Evolutionary conservation across 331 rosid species (phyloP), one percentile per base, ranked within the genome.

Genomic region (Spiraea crenata): DNA sequence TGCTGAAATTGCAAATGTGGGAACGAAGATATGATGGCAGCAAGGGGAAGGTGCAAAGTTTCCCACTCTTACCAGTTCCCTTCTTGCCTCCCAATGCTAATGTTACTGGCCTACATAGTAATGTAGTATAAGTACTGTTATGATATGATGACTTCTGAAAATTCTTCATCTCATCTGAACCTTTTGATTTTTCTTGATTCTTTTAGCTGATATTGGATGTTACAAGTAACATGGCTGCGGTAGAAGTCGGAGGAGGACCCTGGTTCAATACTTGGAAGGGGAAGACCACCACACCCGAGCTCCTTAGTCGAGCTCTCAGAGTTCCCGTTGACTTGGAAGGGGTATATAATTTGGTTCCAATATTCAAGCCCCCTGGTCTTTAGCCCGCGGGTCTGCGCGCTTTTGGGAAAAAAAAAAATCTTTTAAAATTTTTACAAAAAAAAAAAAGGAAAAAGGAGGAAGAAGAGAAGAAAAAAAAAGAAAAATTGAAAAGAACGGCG

Each of bases 221-320:
- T 31, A 63, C 78, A 65, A 93, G 98, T 66, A 79, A 93, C 70
- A 84, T 89, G 96, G 98, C 95, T 10, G 96, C 93, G 13, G 17
- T 87, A 54, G 98, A 93, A 80, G 90, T 93, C 44, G 97, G 98
- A 79, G 97, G 97, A n/a, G 97, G 98, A 39, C 98, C 98, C 46
- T 93, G 98, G 98, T 87, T 90, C 77, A 85, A 63, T 83, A 66
- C 85, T 73, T 93, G 97, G 98, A 93, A 88, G 81, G 98, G 90
- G 15, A 74, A 84, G 52, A 82, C 97, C 12, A 37, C 84, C 48
- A 73, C 72, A n/a, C 85, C 92, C 7, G 86, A 73, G 54, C 67
- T 77, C 74, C 69, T 93, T 74, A 67, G 50, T 15, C 70, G 74
- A 9, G 96, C 90, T 60, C 72, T 93, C 51, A 74, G 69, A 51